phyloP scores from a whole-genome alignment of 2,329 filamentous ascomycete genomes.

The Zasmidium cellare region DNA sequence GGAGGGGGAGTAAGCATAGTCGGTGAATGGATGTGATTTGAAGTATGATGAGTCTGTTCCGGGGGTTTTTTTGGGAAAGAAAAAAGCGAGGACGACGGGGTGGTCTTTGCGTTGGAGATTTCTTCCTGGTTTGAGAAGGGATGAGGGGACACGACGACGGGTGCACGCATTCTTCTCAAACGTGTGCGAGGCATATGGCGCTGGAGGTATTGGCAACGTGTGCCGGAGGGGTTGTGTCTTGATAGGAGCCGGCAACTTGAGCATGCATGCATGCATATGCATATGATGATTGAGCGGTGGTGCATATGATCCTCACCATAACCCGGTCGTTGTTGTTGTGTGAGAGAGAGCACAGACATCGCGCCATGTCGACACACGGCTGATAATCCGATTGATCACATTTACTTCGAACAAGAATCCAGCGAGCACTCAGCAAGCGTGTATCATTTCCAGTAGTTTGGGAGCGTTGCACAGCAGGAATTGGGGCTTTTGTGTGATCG shows the following conservation, averaged over 20 bases:
- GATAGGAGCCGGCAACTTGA: too few relatives aligned
- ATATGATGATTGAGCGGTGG: background rate
- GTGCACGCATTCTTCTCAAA: background rate
- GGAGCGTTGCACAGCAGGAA: background rate
- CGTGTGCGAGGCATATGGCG: background rate
- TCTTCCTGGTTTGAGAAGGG: background rate
- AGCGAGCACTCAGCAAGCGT: background rate
- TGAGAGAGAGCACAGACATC: too few relatives aligned
- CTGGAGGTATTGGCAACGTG: background rate
- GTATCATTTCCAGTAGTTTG: background rate
- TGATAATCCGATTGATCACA: background rate
- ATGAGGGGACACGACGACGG: background rate
- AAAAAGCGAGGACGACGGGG: background rate
- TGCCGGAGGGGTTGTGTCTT: too few relatives aligned
- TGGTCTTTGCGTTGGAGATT: background rate
- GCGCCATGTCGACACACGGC: too few relatives aligned
- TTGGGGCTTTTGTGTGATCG: too few relatives aligned
- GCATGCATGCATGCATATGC: background rate
- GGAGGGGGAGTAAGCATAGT: slow-evolving; percentile 25
- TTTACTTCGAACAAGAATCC: background rate
- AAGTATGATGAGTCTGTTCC: background rate
- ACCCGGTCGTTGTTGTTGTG: too few relatives aligned
- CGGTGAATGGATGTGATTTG: background rate
- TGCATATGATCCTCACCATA: too few relatives aligned
- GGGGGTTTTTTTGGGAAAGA: too few relatives aligned